Percentiles rank a stretch among this genome's conserved stretches.
phyloP scores from a whole-genome alignment of 768 basidiomycete genomes.

The Panellus pusillus region DNA sequence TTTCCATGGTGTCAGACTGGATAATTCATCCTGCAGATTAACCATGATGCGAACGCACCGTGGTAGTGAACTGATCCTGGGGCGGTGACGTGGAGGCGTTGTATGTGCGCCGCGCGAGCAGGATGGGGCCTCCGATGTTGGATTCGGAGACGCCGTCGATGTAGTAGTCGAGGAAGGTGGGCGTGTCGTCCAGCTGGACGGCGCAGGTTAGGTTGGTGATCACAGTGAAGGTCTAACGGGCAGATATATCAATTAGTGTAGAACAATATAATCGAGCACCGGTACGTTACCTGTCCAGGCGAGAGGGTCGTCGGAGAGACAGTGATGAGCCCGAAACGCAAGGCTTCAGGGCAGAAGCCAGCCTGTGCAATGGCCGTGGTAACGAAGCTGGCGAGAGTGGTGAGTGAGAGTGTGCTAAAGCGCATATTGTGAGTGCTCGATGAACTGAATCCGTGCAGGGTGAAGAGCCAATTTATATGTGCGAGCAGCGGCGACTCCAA shows the following conservation, averaged over 20 bases:
- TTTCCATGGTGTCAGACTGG: background rate
- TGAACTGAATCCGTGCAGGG: too few relatives aligned
- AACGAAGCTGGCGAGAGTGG: background rate
- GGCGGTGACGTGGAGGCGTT: constrained; percentile 8
- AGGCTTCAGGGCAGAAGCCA: constrained; percentile 14
- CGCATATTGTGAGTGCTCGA: constrained; percentile 3
- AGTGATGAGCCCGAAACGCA: constrained; percentile 8
- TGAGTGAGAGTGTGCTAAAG: constrained; percentile 7
- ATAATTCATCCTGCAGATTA: background rate
- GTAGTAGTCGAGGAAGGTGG: constrained; percentile 19
- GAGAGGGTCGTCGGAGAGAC: constrained; percentile 17
- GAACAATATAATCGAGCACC: background rate
- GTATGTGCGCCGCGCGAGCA: constrained; percentile 16
- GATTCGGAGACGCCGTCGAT: background rate
- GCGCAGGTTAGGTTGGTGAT: constrained; percentile 17
- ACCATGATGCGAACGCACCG: background rate
- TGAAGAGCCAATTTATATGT: too few relatives aligned
- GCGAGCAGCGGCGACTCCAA: too few relatives aligned
- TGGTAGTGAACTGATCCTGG: constrained; percentile 7
- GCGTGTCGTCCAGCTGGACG: constrained; percentile 15
- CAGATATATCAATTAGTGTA: background rate
- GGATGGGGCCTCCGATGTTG: constrained; percentile 9
- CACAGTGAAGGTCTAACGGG: constrained; percentile 11
- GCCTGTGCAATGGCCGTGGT: constrained; percentile 4
- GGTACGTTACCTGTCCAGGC: constrained; percentile 7